Evolutionary conservation across 441 rosid species (phyloP), one percentile per base, ranked within the genome.

Genomic region (Populus hybrid): DNA sequence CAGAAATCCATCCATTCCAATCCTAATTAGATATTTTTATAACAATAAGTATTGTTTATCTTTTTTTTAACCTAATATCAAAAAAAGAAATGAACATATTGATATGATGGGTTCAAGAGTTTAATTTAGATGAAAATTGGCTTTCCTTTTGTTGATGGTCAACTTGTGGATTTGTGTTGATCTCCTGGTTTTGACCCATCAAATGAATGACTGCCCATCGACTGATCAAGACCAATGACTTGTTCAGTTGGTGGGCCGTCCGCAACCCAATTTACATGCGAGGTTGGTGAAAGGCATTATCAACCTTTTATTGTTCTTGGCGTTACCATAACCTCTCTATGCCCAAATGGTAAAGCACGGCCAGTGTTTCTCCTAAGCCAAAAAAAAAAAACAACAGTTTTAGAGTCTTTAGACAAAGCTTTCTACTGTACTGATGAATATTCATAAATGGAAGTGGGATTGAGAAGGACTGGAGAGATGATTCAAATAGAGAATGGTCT

Each of bases 251-350:
- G 91, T 86, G 88, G 89, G 85, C 85, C 87, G 83, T 80, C 82
- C 71, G 64, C 72, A 29, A 35, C 82, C 50, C 77, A 68, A 69
- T 80, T 83, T 82, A 85, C 88, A 86, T 80, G 90, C 83, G 89
- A 86, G 88, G 87, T 87, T 87, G 87, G 86, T 87, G 89, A 82
- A 76, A 77, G 81, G 88, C 83, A 80, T 79, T 75, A 24, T 86
- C 85, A 81, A 81, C 83, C 89, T 81, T 83, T 86, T 77, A 69
- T 81, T 63, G 76, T 38, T 78, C 61, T 75, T 9, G 16, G 50
- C 73, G 68, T 66, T 71, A 64, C 84, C 77, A 76, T 73, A 26
- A 75, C 66, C 73, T 4, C 1, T 68, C 72, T 59, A 68, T 64
- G 53, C 36, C 69, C 24, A 9, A 50, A 0, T 67, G 38, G 68